Evolutionary conservation across 2,329 filamentous ascomycete species (phyloP).

Genomic region (Polytolypa hystricis): DNA sequence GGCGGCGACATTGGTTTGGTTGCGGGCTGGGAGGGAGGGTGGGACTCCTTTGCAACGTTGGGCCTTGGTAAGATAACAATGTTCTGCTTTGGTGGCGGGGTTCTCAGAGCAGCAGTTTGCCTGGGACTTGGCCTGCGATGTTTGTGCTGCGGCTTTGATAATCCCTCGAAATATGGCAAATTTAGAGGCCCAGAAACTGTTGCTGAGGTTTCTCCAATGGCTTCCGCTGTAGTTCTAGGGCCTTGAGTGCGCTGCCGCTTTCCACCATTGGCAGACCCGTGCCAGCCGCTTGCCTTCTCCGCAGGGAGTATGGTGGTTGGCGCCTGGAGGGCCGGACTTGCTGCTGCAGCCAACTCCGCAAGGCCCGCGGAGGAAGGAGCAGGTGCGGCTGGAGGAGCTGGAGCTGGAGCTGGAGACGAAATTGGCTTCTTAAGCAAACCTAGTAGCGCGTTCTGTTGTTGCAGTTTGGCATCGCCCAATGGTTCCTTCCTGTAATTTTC

Average conservation of each 20-base stretch:
- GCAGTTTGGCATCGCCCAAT: constrained; percentile 18
- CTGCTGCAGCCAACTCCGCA: constrained; percentile 36
- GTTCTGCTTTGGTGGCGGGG: constrained; percentile 2
- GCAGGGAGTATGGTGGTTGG: no score
- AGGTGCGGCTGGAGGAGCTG: constrained; percentile 5
- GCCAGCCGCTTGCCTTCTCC: no score
- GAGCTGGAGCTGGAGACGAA: constrained; percentile 4
- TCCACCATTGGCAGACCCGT: no score
- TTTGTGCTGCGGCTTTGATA: constrained; percentile 17
- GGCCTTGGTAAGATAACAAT: constrained; percentile 6
- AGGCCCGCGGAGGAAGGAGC: constrained; percentile 23
- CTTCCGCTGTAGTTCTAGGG: no score
- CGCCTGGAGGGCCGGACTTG: constrained; percentile 21
- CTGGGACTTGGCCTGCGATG: not conserved
- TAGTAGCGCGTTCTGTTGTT: constrained; percentile 29
- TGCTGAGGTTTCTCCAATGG: no score
- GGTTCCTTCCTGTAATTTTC: constrained; percentile 8
- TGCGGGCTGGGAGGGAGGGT: not conserved
- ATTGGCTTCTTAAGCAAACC: constrained; percentile 23
- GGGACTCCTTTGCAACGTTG: not conserved
- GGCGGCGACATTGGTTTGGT: not conserved
- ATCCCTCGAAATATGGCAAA: constrained; percentile 28
- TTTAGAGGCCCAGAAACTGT: constrained; percentile 32
- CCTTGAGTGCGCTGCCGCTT: no score
- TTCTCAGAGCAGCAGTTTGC: not conserved